phyloP scores from a whole-genome alignment of 768 basidiomycete species.

The Xanthoconium purpureum region DNA sequence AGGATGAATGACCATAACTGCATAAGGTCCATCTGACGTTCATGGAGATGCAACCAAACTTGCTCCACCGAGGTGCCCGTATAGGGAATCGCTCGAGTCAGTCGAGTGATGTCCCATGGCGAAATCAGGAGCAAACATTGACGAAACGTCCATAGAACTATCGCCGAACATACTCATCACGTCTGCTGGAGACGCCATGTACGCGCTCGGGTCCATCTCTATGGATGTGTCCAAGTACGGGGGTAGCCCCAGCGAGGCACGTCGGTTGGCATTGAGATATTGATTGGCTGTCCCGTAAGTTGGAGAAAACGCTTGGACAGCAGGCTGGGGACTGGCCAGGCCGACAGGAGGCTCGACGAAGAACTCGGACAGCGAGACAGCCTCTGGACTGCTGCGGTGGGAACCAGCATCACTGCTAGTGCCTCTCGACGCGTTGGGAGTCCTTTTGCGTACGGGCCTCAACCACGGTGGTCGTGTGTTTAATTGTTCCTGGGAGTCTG shows the following conservation, averaged over 20 bases:
- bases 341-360: constrained; percentile 45
- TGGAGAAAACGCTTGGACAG: constrained; percentile 21
- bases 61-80: constrained; percentile 24
- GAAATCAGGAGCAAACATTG: constrained; percentile 34
- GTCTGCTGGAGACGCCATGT: constrained; percentile 53
- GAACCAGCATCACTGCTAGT: constrained; percentile 43
- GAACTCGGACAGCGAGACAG: constrained; percentile 63
- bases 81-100: constrained; percentile 28
- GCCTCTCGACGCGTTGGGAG: constrained; percentile 44
- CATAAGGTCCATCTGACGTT: constrained; percentile 4
- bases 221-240: constrained; percentile 35
- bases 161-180: constrained; percentile 62
- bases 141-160: constrained; percentile 33
- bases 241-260: constrained; percentile 22
- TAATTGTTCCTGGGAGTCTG: constrained; percentile 47
- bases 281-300: constrained; percentile 14
- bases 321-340: constrained; percentile 25
- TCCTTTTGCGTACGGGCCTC: constrained; percentile 81
- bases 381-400: constrained; percentile 58
- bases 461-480: constrained; percentile 78
- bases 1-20: constrained; percentile 5
- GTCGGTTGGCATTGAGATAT: constrained; percentile 25
- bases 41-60: constrained; percentile 29
- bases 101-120: constrained; percentile 23
- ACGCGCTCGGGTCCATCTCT: constrained; percentile 51